These are phyloP conservation scores for Aspergillus olivimuriae DNA, from an alignment of 495 filamentous ascomycete genomes.

Conservation along the genomic window DNA sequence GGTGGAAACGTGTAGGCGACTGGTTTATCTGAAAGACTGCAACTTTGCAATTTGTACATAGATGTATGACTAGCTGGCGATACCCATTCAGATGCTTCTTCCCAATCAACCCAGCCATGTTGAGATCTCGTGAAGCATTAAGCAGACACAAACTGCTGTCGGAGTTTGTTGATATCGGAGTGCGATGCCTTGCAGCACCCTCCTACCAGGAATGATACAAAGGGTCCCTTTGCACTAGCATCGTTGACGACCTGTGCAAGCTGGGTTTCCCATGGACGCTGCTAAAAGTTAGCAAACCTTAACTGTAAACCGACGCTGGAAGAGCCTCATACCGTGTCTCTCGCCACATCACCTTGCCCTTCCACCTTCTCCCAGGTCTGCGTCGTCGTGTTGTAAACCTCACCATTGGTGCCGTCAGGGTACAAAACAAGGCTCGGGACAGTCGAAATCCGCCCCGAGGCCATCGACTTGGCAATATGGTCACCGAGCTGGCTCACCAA, in stretches of 20 bases:
- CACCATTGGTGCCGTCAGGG: constrained; percentile 62
- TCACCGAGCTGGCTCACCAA: constrained; percentile 43
- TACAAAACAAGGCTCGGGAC: constrained; percentile 55
- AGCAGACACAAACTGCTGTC: constrained; percentile 23
- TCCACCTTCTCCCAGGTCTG: constrained; percentile 44
- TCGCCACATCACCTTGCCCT: constrained; percentile 3
- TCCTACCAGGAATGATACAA: constrained; percentile 48
- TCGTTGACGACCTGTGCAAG: constrained; percentile 28
- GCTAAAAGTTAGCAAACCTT: not conserved
- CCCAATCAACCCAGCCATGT: too few relatives aligned
- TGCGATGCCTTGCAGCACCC: constrained; percentile 56
- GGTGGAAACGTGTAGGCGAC: constrained; percentile 23
- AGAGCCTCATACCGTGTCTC: constrained; percentile 13
- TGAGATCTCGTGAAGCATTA: too few relatives aligned
- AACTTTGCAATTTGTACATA: constrained; percentile 13
- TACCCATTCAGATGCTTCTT: constrained; percentile 2
- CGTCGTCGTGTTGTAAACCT: constrained; percentile 56
- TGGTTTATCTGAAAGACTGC: constrained; percentile 21
- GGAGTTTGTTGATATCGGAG: constrained; percentile 42
- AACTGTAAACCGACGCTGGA: not conserved
- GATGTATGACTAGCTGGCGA: constrained; percentile 11
- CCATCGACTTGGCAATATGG: constrained; percentile 25
- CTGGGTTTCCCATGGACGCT: constrained; percentile 46
- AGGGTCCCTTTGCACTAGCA: constrained; percentile 36
- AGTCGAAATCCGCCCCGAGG: constrained; percentile 1